A percentile compares a stretch with the other conserved stretches of the same genome.
Conservation (phyloP, 768 basidiomycete species). For the Infundibulicybe gibba region DNA sequence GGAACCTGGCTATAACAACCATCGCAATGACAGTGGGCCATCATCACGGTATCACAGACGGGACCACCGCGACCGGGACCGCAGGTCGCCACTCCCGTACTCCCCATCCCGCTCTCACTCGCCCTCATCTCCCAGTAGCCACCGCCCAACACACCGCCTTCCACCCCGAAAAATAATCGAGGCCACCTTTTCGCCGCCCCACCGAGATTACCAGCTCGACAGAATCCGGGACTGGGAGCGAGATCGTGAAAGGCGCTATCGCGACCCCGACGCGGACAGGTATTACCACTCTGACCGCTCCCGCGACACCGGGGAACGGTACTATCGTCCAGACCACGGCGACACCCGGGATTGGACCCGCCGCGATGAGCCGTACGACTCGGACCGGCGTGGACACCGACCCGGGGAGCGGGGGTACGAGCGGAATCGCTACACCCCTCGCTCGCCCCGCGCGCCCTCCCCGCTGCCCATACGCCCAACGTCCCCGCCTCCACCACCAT, state of each 20-base stretch:
- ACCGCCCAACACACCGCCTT: constrained; percentile 34
- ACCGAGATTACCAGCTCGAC: constrained; percentile 28
- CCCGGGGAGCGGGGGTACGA: constrained; percentile 15
- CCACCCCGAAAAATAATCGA: constrained; percentile 33
- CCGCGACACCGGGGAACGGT: constrained; percentile 16
- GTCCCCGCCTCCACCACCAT: constrained; percentile 12
- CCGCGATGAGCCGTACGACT: constrained; percentile 21
- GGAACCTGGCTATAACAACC: constrained; percentile 25
- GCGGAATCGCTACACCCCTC: constrained; percentile 18
- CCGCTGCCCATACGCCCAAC: constrained; percentile 14
- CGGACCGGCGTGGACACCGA: constrained; percentile 6
- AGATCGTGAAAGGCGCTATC: constrained; percentile 17
- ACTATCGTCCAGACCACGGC: constrained; percentile 22
- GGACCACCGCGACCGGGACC: constrained; percentile 22
- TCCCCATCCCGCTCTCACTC: constrained; percentile 35
- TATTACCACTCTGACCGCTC: constrained; percentile 10
- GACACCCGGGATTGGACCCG: constrained; percentile 32
- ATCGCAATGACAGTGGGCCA: constrained; percentile 14
- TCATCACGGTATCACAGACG: constrained; percentile 16
- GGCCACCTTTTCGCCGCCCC: constrained; percentile 33
- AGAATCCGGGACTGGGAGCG: constrained; percentile 29
- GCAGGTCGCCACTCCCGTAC: constrained; percentile 20
- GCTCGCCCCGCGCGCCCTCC: constrained; percentile 10
- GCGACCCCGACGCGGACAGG: constrained; percentile 20
- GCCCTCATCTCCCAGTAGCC: constrained; percentile 23